Base-by-base conservation (phyloP, 73 alveolate genomes). In the Paramecium biaurelia region DNA sequence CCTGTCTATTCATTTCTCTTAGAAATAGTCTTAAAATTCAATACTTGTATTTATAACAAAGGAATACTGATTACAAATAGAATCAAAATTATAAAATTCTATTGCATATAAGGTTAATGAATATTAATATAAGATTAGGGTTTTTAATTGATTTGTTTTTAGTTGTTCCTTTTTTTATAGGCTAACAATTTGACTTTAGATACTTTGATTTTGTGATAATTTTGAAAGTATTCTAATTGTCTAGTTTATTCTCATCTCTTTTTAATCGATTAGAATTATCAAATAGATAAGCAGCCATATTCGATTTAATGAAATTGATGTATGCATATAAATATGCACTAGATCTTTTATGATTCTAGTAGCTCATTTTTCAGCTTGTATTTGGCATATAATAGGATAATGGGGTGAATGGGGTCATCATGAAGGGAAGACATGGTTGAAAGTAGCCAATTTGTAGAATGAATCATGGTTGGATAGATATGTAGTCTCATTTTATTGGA, bases 401-500 rank as follows among this genome's bases (percentile, higher is more conserved):
- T 41, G 42, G 45, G 90, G 90, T 9, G 43, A 79, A n/a, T 79
- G 70, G 70, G 90, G 90, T 11, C 9, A 79, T 79, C 23, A 12
- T 2, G 28, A 18, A 23, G 21, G 43, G 4, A 42, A 42, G 14
- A 47, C 90, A 5, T 79, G 90, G 90, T 43, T 79, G 70, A 79
- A 79, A 14, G 76, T 11, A 2, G 47, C 21, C 10, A 4, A 42
- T 0, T 18, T 79, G 2, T 32, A 79, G 37, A 24, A 47, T 43
- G 42, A 18, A 15, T 24, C 23, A 4, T 79, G 90, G 90, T 9
- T 47, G 7, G 70, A 42, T 43, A 79, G 90, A 79, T 79, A 79
- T 42, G 47, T 79, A 5, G 53, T 85, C 8, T 90, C 94, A 30
- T 89, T 90, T 79, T 90, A 90, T 76, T 90, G 94, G 94, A 47